These are phyloP conservation scores for Leccinum truebloodii DNA, from an alignment of 768 basidiomycete genomes.

Conservation along the genomic window DNA sequence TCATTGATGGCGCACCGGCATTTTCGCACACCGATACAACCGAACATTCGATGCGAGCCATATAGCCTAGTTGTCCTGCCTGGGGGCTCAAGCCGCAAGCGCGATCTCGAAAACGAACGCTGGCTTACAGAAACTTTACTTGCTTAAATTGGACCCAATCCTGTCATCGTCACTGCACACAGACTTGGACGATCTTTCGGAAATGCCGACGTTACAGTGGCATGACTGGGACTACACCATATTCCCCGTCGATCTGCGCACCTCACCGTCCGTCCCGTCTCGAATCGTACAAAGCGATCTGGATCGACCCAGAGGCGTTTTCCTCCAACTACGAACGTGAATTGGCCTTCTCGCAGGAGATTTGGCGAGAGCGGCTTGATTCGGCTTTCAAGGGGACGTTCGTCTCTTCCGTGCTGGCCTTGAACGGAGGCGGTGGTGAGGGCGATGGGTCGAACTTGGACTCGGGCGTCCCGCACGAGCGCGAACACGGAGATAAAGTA, in stretches of 20 bases:
- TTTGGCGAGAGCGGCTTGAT: constrained; percentile 26
- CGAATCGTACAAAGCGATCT: constrained; percentile 18
- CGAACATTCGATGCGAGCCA: not conserved
- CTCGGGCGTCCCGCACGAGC: not conserved
- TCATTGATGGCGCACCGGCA: not conserved
- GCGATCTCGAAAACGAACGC: not conserved
- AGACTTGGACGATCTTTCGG: not conserved
- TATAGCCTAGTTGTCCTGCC: not conserved
- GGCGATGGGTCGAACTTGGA: not conserved
- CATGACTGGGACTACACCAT: constrained; percentile 9
- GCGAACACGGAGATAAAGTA: not conserved
- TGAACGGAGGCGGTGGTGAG: not conserved
- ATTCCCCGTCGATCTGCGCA: constrained; percentile 16
- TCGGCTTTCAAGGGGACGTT: constrained; percentile 15
- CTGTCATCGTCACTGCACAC: not conserved
- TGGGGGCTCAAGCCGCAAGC: not conserved
- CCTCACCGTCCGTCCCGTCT: constrained; percentile 30
- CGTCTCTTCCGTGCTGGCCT: constrained; percentile 6
- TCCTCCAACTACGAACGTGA: constrained; percentile 26
- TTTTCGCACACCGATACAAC: not conserved
- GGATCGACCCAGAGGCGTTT: constrained; percentile 25
- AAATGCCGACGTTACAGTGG: not conserved
- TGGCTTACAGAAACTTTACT: not conserved
- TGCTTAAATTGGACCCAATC: not conserved
- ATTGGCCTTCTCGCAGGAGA: constrained; percentile 18